Conservation (phyloP, 306 rosid species). For the Abrus precatorius region DNA sequence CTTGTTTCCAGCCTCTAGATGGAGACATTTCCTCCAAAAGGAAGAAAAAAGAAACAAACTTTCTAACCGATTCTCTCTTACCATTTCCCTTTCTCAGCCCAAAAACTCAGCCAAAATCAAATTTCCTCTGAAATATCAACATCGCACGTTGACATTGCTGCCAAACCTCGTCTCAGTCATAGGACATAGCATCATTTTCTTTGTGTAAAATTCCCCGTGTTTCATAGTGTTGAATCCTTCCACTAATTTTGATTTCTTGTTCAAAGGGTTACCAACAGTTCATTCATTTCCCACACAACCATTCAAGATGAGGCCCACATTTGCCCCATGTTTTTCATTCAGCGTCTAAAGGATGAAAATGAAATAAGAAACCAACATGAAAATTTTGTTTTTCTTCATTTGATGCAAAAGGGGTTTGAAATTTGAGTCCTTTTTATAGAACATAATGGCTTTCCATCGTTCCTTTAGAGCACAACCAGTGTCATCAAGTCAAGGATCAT, state of each 20-base stretch:
- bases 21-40: slow-evolving; percentile 62
- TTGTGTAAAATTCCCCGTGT: not conserved
- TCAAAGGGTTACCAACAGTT: slow-evolving; percentile 40
- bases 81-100: slow-evolving; percentile 47
- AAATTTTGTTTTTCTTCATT: slow-evolving; percentile 3
- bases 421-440: slow-evolving; percentile 9
- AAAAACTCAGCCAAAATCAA: slow-evolving; percentile 32
- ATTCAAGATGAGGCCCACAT: not conserved
- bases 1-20: slow-evolving; percentile 58
- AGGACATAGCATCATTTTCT: not conserved
- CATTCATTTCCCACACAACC: not conserved
- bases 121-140: slow-evolving; percentile 19
- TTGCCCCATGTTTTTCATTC: slow-evolving; percentile 14
- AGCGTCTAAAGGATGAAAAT: slow-evolving; percentile 25
- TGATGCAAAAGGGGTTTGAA: slow-evolving; percentile 40
- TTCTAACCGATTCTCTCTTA: slow-evolving; percentile 21
- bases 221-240: not conserved
- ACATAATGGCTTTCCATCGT: slow-evolving; percentile 70
- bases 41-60: slow-evolving; percentile 42
- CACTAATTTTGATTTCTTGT: not conserved
- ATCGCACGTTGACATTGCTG: slow-evolving; percentile 13
- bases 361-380: slow-evolving; percentile 25
- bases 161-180: slow-evolving; percentile 35
- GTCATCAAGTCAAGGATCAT: slow-evolving; percentile 50
- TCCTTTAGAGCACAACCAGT: slow-evolving; percentile 64